Evolutionary conservation across 2,329 filamentous ascomycete genomes (phyloP).

Genomic region (Colletotrichum horii): DNA sequence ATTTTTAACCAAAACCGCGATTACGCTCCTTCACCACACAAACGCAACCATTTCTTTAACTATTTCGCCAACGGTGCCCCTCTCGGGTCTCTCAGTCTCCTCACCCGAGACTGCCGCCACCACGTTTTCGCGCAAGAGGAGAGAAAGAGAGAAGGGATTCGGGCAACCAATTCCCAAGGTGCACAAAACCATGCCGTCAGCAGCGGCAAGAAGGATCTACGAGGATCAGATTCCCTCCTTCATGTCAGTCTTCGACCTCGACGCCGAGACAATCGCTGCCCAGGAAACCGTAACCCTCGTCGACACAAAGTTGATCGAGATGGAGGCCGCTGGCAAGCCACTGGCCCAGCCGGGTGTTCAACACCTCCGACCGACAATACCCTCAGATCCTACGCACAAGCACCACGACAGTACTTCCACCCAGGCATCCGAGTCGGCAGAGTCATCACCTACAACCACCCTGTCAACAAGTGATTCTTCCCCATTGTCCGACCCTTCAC

Average conservation of each 20-base stretch:
- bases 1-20: constrained; percentile 25
- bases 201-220: constrained; percentile 64
- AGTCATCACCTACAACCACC: constrained; percentile 94
- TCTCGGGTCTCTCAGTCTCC: constrained; percentile 12
- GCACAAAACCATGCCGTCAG: constrained; percentile 61
- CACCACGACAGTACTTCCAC: constrained; percentile 81
- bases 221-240: constrained; percentile 77
- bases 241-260: constrained; percentile 76
- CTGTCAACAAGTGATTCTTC: constrained; percentile 92
- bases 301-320: constrained; percentile 56
- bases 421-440: constrained; percentile 81
- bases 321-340: constrained; percentile 43
- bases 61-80: constrained; percentile 9
- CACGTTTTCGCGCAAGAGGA: constrained; percentile 22
- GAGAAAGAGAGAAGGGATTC: constrained; percentile 21
- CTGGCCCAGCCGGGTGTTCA: constrained; percentile 39
- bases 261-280: constrained; percentile 59
- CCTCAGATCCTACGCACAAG: constrained; percentile 63
- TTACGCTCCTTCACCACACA: constrained; percentile 21
- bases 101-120: constrained; percentile 18
- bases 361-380: constrained; percentile 42
- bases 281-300: constrained; percentile 59
- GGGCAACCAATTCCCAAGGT: constrained; percentile 19
- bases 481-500: constrained; percentile 86
- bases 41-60: constrained; percentile 21